Evolutionary conservation across 495 filamentous ascomycete species (phyloP).

Genomic region (Neurospora discreta): DNA sequence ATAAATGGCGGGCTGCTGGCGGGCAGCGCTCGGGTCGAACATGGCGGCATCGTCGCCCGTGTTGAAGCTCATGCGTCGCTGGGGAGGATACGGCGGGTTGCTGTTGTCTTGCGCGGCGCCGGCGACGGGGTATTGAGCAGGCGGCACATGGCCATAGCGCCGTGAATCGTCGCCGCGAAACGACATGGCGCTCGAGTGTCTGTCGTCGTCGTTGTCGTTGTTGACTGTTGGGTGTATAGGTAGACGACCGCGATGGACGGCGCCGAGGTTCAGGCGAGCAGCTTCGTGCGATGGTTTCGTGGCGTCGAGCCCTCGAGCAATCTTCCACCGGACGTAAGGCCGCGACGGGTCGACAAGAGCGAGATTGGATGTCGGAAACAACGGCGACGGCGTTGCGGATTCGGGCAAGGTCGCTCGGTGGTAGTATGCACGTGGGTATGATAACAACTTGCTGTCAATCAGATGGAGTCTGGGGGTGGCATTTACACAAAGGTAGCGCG

Average conservation of each 20-base stretch:
- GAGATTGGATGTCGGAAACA: background rate
- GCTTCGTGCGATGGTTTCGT: background rate
- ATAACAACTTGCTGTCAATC: background rate
- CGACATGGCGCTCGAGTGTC: conserved; percentile 32
- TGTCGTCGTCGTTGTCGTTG: background rate
- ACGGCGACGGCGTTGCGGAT: background rate
- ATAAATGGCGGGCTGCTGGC: conserved; percentile 8
- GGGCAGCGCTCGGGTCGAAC: conserved; percentile 30
- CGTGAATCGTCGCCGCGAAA: conserved; percentile 43
- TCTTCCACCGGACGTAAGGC: background rate
- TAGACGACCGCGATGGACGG: background rate
- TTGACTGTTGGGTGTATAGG: background rate
- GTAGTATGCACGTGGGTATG: background rate
- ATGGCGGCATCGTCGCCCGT: conserved; percentile 59
- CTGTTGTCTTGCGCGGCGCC: conserved; percentile 20
- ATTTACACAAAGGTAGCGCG: background rate
- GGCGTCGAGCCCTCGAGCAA: background rate
- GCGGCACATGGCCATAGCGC: conserved; percentile 47
- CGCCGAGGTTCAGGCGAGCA: background rate
- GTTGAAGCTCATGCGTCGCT: conserved; percentile 64
- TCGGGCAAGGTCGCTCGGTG: background rate
- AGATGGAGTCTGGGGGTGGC: background rate
- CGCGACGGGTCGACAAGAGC: background rate
- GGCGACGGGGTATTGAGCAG: conserved; percentile 43
- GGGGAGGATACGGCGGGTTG: conserved; percentile 22